Evolutionary conservation across 2,329 filamentous ascomycete species (phyloP), one percentile per base, ranked within the genome.

Genomic region (Sordariomycetes sp.): DNA sequence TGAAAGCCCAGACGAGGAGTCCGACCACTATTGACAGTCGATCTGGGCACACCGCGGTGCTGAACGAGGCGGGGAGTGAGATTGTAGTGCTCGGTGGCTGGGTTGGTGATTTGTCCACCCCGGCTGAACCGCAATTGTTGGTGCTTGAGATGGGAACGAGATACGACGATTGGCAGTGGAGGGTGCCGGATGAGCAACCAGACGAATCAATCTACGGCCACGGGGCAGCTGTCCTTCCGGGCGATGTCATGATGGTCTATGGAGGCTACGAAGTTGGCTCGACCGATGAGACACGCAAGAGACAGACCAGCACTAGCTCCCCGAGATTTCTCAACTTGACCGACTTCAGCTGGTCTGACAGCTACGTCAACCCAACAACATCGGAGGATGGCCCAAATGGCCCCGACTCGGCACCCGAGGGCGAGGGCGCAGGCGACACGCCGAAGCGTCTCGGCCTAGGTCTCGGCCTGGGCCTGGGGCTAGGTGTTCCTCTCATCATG

Each of bases 31-130:
- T 93, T 6, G 83, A 94, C 44, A 86, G 86, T 24, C 70, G 92
- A 36, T 94, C 88, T 4, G 92, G 92, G 0, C 92, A 98, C 51
- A 88, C 85, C 0, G 79, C 90, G 1, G 73, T 94, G 2, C 61
- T 95, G 5, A 85, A 77, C 19, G 72, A 82, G 34, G 86, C 94
- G 49, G 88, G 88, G 0, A 73, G 65, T 18, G 76, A 72, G n/a
- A 65, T 96, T 8, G 63, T 94, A 26, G 63, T 98, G 2, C 68
- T 87, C 39, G 92, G 92, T 15, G 92, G 92, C 2, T 98, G 92
- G 92, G 86, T 95, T 5, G 90, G 88, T 4, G 79, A 93, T 48
- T 68, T 82, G 0, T 70, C 64, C 8, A 82, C 78, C 21, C 73
- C 88, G 2, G 92, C 92, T 0, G 66, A 79, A 20, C 92, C 92